Evolutionary conservation across 768 basidiomycete species (phyloP), one percentile per base, ranked within the genome.

Genomic region (Leucocoprinus birnbaumii): DNA sequence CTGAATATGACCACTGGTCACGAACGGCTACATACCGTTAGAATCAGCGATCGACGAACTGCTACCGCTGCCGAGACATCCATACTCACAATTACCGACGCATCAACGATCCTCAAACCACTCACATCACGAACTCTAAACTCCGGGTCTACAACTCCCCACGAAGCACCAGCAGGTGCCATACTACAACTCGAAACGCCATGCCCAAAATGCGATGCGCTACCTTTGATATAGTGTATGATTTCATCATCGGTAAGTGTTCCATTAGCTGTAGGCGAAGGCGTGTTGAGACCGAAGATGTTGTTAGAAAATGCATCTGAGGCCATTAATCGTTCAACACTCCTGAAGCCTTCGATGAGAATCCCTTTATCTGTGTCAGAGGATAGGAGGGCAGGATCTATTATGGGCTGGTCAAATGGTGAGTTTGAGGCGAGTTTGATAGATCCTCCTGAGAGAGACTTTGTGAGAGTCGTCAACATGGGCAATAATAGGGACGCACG

Each of bases 351-450:
- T 48, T 63, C 55, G 14, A 58, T 59, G 40, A 69, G 56, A 14
- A 61, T 60, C 14, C 44, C 38, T 13, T 62, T 48, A 48, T 69
- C 69, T 35, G 62, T 41, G 3, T 48, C 48, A 3, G 53, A 46
- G 18, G 54, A 56, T 38, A 74, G 69, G 14, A 60, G 27, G n/a
- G 27, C 42, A 1, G 76, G 75, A 61, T 80, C 71, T 64, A 81
- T 77, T 13, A 66, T 48, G 0, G 80, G 80, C 18, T 62, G 27
- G 38, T 68, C 68, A 62, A 79, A 80, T 16, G 75, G 68, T 55
- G 70, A 59, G 22, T 66, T 72, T 9, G 75, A 72, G 49, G 67
- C 72, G 56, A 79, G 60, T 7, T 58, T 57, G 13, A 66, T 43
- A 2, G 65, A 48, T n/a, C 57, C 59, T n/a, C 59, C 59, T 60